Percentiles rank a stretch among this genome's conserved stretches.
Conservation (phyloP, 2,329 filamentous ascomycete genomes). For the Hortaea sp. region DNA sequence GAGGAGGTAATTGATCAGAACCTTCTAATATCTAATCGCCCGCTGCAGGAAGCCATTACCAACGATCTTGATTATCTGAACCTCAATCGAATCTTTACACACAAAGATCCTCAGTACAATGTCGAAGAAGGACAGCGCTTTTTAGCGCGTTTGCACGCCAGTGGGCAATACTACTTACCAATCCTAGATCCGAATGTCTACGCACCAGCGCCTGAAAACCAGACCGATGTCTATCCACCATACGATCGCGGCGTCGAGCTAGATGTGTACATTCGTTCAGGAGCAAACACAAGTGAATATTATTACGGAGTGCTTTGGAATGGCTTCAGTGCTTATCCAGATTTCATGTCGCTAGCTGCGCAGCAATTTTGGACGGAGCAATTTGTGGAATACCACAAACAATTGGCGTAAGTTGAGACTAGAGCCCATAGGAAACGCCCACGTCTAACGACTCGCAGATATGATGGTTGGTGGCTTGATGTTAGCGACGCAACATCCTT, state of each 20-base stretch:
- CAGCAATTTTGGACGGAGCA: slow-evolving; percentile 17
- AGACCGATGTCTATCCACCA: slow-evolving; percentile 45
- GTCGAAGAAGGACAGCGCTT: slow-evolving; percentile 44
- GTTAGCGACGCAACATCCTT: slow-evolving; percentile 16
- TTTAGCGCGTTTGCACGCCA: slow-evolving; percentile 40
- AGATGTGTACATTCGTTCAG: slow-evolving; percentile 39
- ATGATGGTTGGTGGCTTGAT: slow-evolving; percentile 20
- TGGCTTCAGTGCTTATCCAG: slow-evolving; percentile 12
- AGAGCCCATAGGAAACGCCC: slow-evolving; percentile 12
- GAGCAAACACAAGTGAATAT: slow-evolving; percentile 42
- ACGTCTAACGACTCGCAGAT: slow-evolving; percentile 13
- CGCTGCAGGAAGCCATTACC: slow-evolving; percentile 22
- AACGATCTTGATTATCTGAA: slow-evolving; percentile 44
- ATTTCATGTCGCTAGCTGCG: slow-evolving; percentile 13
- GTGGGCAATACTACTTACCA: slow-evolving; percentile 47
- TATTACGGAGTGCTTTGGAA: slow-evolving; percentile 17
- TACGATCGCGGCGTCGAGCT: slow-evolving; percentile 42
- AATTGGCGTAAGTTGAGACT: slow-evolving; percentile 7
- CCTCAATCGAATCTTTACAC: slow-evolving; percentile 46
- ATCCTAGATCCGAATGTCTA: slow-evolving; percentile 56
- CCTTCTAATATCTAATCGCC: slow-evolving; percentile 12
- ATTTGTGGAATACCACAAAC: slow-evolving; percentile 7
- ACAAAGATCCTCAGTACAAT: slow-evolving; percentile 46
- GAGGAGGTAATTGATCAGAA: slow-evolving; percentile 26
- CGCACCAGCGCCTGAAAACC: slow-evolving; percentile 57